Evolutionary conservation across 1,284 basidiomycete species (phyloP).

Genomic region (Marasmius fiardii): DNA sequence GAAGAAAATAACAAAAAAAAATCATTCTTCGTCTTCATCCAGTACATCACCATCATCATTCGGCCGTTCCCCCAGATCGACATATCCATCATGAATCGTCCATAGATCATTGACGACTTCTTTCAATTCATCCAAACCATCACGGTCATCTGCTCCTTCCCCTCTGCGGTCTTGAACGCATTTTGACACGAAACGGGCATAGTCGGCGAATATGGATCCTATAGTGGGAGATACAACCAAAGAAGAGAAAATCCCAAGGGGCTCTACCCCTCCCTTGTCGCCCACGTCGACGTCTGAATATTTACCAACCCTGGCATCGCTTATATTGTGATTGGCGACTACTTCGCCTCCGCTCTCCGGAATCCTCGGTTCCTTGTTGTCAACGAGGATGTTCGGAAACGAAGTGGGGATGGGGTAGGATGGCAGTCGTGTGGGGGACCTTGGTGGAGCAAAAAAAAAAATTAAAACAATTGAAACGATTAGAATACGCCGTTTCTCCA

Average conservation of each 20-base stretch:
- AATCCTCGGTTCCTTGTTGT: constrained; percentile 3
- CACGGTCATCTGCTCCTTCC: constrained; percentile 18
- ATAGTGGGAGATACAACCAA: constrained; percentile 30
- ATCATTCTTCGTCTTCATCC: too few relatives aligned
- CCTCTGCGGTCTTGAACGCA: constrained; percentile 26
- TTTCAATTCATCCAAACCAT: constrained; percentile 45
- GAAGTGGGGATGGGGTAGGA: constrained; percentile 49
- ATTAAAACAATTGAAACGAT: too few relatives aligned
- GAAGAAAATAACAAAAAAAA: too few relatives aligned
- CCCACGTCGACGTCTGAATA: constrained; percentile 19
- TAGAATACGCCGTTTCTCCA: too few relatives aligned
- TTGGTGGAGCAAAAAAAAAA: too few relatives aligned
- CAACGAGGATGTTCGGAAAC: constrained; percentile 39
- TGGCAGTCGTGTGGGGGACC: constrained; percentile 14
- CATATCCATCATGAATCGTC: constrained; percentile 44
- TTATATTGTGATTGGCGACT: constrained; percentile 20
- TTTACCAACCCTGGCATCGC: too few relatives aligned
- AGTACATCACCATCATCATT: not conserved
- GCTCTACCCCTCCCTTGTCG: constrained; percentile 21
- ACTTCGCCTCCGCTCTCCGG: constrained; percentile 5
- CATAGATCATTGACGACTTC: constrained; percentile 51
- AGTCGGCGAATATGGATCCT: constrained; percentile 33
- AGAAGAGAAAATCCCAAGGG: constrained; percentile 29
- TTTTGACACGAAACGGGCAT: constrained; percentile 40
- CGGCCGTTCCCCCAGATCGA: not conserved